These are phyloP conservation scores for Metschnikowia reukaufii DNA, from an alignment of 805 yeast species.

Conservation along the genomic window DNA sequence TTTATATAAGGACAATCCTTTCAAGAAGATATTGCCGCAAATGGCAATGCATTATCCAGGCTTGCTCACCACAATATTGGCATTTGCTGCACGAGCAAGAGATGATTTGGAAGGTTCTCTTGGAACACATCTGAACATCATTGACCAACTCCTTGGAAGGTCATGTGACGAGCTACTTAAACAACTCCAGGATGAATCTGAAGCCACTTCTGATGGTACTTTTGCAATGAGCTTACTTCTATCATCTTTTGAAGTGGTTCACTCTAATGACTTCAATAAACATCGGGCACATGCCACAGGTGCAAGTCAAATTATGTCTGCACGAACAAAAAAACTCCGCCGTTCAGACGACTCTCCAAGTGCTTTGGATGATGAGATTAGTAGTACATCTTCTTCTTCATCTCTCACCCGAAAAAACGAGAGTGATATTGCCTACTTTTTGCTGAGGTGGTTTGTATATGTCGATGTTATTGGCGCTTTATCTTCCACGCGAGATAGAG, in stretches of 20 bases:
- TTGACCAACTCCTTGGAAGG: slow-evolving; percentile 54
- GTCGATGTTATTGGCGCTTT: slow-evolving; percentile 63
- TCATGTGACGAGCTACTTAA: slow-evolving; percentile 57
- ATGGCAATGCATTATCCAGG: slow-evolving; percentile 64
- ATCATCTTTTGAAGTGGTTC: slow-evolving; percentile 53
- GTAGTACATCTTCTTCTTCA: not conserved
- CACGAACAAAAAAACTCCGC: slow-evolving; percentile 1
- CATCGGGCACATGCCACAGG: slow-evolving; percentile 70
- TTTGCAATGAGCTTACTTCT: slow-evolving; percentile 60
- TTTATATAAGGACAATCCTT: slow-evolving; percentile 61
- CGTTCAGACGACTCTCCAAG: not conserved
- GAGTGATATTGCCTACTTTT: slow-evolving; percentile 50
- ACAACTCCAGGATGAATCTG: slow-evolving; percentile 48
- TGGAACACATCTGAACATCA: slow-evolving; percentile 37
- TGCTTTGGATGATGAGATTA: not conserved
- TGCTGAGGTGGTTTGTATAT: slow-evolving; percentile 69
- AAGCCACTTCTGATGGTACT: slow-evolving; percentile 64
- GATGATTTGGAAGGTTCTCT: slow-evolving; percentile 25
- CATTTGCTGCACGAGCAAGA: slow-evolving; percentile 38
- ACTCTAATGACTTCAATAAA: slow-evolving; percentile 44
- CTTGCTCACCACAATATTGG: slow-evolving; percentile 54
- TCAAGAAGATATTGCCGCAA: slow-evolving; percentile 60
- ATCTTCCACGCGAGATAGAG: slow-evolving; percentile 48
- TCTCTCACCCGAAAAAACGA: slow-evolving; percentile 22
- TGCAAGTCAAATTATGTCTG: slow-evolving; percentile 53